Evolutionary conservation across 2,329 filamentous ascomycete species (phyloP).

Genomic region (Neofusicoccum kwambonambiense): DNA sequence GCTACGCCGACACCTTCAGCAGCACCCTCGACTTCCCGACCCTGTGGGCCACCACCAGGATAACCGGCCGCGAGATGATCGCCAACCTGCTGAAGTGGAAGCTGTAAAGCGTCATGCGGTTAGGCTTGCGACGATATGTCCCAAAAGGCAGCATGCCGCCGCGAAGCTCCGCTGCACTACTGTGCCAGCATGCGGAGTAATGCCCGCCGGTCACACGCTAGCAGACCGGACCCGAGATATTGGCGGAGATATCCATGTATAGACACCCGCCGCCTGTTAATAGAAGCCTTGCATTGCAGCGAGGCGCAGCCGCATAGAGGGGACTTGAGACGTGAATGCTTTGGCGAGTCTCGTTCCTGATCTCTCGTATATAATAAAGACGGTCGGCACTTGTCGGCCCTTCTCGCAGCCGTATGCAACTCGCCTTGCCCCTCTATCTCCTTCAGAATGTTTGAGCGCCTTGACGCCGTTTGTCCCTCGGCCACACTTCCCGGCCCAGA

Average conservation of each 20-base stretch:
- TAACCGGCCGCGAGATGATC: slow-evolving; percentile 77
- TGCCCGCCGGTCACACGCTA: neutral
- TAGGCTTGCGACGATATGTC: neutral
- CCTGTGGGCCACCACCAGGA: slow-evolving; percentile 71
- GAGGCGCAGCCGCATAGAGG: neutral
- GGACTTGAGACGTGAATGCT: neutral
- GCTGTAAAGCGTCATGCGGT: slow-evolving; percentile 49
- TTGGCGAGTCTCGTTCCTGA: neutral
- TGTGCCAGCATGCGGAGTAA: neutral
- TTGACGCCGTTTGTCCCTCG: neutral
- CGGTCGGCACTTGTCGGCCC: neutral
- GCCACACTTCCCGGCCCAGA: neutral
- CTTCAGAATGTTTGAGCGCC: slow-evolving; percentile 1
- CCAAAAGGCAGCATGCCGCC: neutral
- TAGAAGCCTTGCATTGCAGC: neutral
- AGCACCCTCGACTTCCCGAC: slow-evolving; percentile 85
- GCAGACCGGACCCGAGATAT: neutral
- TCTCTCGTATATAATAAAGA: neutral
- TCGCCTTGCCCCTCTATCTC: neutral
- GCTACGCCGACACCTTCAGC: slow-evolving; percentile 75
- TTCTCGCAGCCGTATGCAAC: neutral
- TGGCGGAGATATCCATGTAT: neutral
- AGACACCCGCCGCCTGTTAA: neutral
- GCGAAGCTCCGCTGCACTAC: neutral
- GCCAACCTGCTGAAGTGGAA: slow-evolving; percentile 69